Conservation (phyloP, 139 green algal species). For the Chlamydomonas applanata region DNA sequence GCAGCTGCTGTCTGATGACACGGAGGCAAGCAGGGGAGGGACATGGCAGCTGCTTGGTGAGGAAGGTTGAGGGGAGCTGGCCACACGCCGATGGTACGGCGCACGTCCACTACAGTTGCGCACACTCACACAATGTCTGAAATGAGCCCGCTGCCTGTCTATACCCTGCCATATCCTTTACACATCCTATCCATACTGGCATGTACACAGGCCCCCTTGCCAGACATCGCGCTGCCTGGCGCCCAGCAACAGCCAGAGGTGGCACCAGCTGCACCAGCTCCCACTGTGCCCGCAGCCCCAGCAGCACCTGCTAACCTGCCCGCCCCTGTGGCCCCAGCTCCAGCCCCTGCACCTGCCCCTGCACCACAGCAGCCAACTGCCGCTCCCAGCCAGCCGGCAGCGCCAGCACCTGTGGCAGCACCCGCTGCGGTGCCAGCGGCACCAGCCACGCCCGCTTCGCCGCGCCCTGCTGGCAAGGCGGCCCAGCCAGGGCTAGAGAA, state of each 20-base stretch:
- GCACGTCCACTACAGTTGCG: too few relatives aligned
- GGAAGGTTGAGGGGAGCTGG: neutral
- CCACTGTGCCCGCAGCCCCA: neutral
- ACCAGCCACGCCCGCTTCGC: neutral
- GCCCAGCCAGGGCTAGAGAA: slow-evolving; percentile 29
- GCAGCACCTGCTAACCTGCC: neutral
- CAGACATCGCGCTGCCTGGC: slow-evolving; percentile 17
- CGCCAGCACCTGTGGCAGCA: neutral
- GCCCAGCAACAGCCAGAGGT: neutral
- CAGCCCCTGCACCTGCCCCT: neutral
- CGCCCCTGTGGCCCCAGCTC: neutral
- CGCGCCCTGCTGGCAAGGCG: neutral
- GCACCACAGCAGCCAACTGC: neutral
- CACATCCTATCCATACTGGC: too few relatives aligned
- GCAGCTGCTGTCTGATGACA: too few relatives aligned
- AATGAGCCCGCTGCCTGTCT: too few relatives aligned
- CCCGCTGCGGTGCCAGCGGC: neutral
- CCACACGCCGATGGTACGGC: neutral
- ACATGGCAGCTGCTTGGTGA: neutral
- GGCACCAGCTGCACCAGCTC: slow-evolving; percentile 4
- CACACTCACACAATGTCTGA: too few relatives aligned
- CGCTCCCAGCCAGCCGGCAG: neutral
- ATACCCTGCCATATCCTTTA: too few relatives aligned
- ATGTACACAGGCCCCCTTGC: slow-evolving; percentile 27
- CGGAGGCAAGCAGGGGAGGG: too few relatives aligned